Evolutionary conservation across 176 grass and related monocot genomes (phyloP).

Genomic region (Carex cristatella): DNA sequence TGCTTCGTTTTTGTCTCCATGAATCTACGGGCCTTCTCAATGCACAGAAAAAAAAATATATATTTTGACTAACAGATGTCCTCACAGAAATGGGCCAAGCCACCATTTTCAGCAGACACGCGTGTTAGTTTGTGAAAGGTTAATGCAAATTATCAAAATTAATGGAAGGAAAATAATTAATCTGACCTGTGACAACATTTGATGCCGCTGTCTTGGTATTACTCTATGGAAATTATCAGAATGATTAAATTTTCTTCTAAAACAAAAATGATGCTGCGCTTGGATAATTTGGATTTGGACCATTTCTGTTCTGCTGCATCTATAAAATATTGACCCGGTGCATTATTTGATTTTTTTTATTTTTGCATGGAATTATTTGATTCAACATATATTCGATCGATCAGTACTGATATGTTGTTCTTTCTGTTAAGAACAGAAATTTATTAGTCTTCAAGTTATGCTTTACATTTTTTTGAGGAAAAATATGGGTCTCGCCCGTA

Average conservation of each 20-base stretch:
- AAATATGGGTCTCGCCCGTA: no score
- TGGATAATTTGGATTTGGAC: not conserved
- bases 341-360: not conserved
- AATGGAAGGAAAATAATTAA: not conserved
- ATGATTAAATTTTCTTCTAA: not conserved
- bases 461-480: not conserved
- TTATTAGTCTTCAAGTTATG: no score
- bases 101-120: not conserved
- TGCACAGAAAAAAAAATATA: no score
- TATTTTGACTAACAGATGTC: not conserved
- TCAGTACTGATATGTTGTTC: not conserved
- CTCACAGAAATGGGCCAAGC: not conserved
- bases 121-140: not conserved
- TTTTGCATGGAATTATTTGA: not conserved
- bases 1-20: no score
- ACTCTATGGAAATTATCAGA: not conserved
- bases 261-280: not conserved
- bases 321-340: not conserved
- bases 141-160: not conserved
- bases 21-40: no score
- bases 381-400: not conserved
- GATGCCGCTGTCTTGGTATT: not conserved
- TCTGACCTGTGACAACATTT: not conserved
- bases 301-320: not conserved
- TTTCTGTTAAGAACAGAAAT: not conserved